Evolutionary conservation across 2,329 filamentous ascomycete genomes (phyloP), one percentile per base, ranked within the genome.

Genomic region (Trichophyton benhamiae): DNA sequence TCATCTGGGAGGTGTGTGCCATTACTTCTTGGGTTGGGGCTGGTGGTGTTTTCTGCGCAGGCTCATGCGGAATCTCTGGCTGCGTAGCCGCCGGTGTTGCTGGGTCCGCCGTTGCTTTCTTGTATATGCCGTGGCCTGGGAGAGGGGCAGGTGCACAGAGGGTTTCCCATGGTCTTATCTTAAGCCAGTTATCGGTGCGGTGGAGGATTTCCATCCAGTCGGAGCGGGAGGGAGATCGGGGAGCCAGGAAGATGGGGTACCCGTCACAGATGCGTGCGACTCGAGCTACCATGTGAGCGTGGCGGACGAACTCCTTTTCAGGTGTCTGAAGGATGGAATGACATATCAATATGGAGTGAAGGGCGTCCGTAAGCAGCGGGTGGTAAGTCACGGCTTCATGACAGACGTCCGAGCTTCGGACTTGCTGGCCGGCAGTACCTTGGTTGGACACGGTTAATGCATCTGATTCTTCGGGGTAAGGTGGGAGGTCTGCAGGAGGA

Each of bases 261-360:
- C 88, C 89, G 67, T 94, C 87, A 57, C 83, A 85, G 25, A 94
- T 80, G 20, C 88, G 82, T 3, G 83, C 81, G 1, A 94, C 79
- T 3, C 89, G 84, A 15, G 89, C 87, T 3, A 87, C 89, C 81
- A 91, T 94, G 76, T 90, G 81, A 0, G 88, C 88, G 70, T 94
- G 88, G 41, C 89, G 87, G 58, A 85, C 82, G 38, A 91, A 81
- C 71, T 94, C 89, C 67, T 87, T 89, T 9, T 83, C 73, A 0
- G 88, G 87, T 0, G 89, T 95, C 72, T 92, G 89, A 6, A 89
- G 75, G 8, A 95, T 82, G n/a, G 83, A 82, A 72, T 95, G 89
- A 66, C 86, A 87, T 46, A 95, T 81, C 7, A 95, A 82, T 1
- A 94, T 74, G 3, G 85, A 86, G 72, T 95, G 89, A 0, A 95